Base-by-base conservation (phyloP, 108 stramenopile genomes). In the Hondaea fermentalgiana region DNA sequence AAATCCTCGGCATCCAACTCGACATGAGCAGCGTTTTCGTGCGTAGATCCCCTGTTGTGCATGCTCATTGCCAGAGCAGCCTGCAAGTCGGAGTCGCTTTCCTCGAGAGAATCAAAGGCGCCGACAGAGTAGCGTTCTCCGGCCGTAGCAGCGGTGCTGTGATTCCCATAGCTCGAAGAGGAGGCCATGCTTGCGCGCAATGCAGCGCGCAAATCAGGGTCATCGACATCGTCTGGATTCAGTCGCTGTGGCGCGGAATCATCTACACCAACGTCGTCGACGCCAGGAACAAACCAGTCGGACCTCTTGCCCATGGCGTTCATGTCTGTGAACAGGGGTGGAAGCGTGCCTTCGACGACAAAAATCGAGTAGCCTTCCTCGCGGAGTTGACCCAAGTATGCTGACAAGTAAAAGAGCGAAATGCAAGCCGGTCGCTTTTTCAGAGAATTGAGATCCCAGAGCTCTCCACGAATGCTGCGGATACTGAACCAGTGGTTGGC, bases 401-500 rank as follows among this genome's bases (percentile, higher is more conserved):
- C 76, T 1, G 76, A 83, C 6, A 83, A 23, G 28, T 83, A 83
- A 35, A 83, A 83, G 76, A 83, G 5, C 49, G 76, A 83, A 23
- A 83, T 83, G 23, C n/a, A 12, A 12, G 45, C n/a, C 2, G 76
- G 76, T 28, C 76, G 76, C 23, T 83, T 83, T 16, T 53, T 47
- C 10, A 83, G 25, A 28, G 76, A 83, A 23, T 83, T 83, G n/a
- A 83, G 51, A 45, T 83, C 76, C 76, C 76, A 83, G 51, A 83
- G 8, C 25, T 83, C 76, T 1, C 51, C 45, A 45, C 51, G 76
- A 23, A 83, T 83, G 3, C 76, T 83, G 51, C 76, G 76, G 4
- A 83, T 83, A 6, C 23, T 83, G 49, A 83, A 83, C 76, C 76
- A 83, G 51, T 83, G 76, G 23, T 83, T 83, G 16, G 76, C 76